phyloP scores from a whole-genome alignment of 257 asterid species.

The Solanum microdontum region DNA sequence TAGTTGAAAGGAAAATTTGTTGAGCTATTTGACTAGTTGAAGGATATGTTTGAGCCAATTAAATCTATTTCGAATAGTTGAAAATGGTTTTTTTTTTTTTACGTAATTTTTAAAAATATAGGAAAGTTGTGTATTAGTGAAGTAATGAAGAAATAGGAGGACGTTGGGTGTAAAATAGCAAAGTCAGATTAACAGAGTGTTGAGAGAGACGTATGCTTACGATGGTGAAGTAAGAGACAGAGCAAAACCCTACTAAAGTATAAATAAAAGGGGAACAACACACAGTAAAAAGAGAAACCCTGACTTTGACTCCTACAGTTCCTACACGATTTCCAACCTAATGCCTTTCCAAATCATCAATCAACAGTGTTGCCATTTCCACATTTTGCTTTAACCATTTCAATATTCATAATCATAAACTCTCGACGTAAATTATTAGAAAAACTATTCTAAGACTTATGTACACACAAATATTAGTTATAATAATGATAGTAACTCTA shows the following conservation, averaged over 20 bases:
- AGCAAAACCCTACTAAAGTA: slow-evolving; percentile 26
- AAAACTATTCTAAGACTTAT: too few relatives aligned
- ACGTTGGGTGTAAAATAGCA: not conserved
- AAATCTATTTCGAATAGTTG: too few relatives aligned
- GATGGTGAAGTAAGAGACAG: slow-evolving; percentile 22
- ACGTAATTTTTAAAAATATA: too few relatives aligned
- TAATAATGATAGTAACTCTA: not conserved
- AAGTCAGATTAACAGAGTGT: not conserved
- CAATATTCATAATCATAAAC: too few relatives aligned
- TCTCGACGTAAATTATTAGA: too few relatives aligned
- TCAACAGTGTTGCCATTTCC: not conserved
- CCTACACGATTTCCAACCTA: not conserved
- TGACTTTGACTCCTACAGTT: slow-evolving; percentile 9
- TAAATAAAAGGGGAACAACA: slow-evolving; percentile 20
- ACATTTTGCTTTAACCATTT: not conserved
- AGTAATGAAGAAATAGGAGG: not conserved
- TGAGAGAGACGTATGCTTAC: slow-evolving; percentile 32
- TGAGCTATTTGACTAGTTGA: too few relatives aligned
- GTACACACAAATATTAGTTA: too few relatives aligned
- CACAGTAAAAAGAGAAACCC: slow-evolving; percentile 8
- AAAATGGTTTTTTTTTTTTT: too few relatives aligned
- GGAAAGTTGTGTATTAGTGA: not conserved
- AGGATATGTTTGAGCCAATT: too few relatives aligned
- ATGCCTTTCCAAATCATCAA: not conserved
- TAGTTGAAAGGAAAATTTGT: too few relatives aligned